Conservation (phyloP, 2,329 filamentous ascomycete genomes). For the Aspergillus ibericus region DNA sequence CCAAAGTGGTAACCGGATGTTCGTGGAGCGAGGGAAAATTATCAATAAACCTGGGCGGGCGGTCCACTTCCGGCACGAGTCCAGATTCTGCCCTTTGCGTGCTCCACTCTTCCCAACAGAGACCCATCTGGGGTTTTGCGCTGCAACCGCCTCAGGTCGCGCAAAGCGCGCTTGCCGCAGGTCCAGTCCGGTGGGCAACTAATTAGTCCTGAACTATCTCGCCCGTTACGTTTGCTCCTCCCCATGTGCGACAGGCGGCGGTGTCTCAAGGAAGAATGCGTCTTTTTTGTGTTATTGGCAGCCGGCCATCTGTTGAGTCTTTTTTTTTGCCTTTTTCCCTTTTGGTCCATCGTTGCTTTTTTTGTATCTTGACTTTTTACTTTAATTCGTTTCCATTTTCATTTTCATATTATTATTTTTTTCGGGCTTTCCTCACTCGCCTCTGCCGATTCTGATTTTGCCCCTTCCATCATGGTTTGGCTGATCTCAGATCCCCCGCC, state of each 20-base stretch:
- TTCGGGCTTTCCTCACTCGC: constrained; percentile 1
- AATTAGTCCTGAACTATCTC: constrained; percentile 5
- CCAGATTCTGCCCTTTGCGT: constrained; percentile 9
- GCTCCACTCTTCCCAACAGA: constrained; percentile 1
- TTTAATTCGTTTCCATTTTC: constrained; percentile 5
- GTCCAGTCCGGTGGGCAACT: constrained; percentile 3
- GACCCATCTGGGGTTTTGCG: constrained; percentile 32
- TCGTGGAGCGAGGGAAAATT: not conserved
- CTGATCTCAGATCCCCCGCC: constrained; percentile 3
- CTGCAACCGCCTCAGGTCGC: constrained; percentile 37
- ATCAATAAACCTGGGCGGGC: not conserved
- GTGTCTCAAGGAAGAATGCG: constrained; percentile 12
- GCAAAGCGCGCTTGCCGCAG: constrained; percentile 43
- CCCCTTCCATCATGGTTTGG: constrained; percentile 6
- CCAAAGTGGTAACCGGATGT: not conserved
- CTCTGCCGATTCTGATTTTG: not conserved
- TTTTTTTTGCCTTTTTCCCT: constrained; percentile 4
- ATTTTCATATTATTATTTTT: not conserved
- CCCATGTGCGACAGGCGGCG: constrained; percentile 8
- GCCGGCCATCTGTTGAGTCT: not conserved
- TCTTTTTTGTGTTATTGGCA: not conserved
- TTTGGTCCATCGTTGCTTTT: not conserved
- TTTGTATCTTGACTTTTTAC: constrained; percentile 3
- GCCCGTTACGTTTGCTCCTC: constrained; percentile 5
- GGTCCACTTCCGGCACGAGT: constrained; percentile 13